These are phyloP conservation scores for Kewa caespitosa DNA, from an alignment of 179 eudicot genomes.

Conservation along the genomic window DNA sequence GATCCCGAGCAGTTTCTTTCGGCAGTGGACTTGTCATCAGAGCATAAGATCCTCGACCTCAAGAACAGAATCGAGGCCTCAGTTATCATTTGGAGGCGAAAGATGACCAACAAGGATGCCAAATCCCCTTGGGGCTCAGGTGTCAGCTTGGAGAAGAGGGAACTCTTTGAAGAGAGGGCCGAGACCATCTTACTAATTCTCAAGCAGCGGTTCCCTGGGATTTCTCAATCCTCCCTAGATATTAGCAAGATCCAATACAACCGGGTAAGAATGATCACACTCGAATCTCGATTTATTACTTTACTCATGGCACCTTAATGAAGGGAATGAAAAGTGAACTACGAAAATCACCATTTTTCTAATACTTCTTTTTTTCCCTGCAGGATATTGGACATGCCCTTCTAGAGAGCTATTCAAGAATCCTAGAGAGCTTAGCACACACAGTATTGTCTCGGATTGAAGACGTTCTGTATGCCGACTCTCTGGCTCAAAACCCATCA, in stretches of 20 bases:
- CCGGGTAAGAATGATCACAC: slow-evolving; percentile 42
- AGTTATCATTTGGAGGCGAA: slow-evolving; percentile 77
- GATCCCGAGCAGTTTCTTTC: slow-evolving; percentile 69
- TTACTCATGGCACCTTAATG: no score
- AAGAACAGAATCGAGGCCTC: slow-evolving; percentile 89
- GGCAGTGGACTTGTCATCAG: slow-evolving; percentile 66
- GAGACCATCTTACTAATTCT: slow-evolving; percentile 59
- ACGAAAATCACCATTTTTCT: no score
- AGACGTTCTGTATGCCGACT: slow-evolving; percentile 76
- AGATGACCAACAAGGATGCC: slow-evolving; percentile 69
- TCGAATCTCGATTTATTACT: neutral
- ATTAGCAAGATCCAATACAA: slow-evolving; percentile 79
- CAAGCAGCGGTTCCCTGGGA: slow-evolving; percentile 76
- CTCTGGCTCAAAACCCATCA: slow-evolving; percentile 46
- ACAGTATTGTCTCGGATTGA: slow-evolving; percentile 80
- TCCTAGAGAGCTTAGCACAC: slow-evolving; percentile 74
- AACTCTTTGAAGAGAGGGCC: slow-evolving; percentile 73
- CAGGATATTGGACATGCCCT: slow-evolving; percentile 90
- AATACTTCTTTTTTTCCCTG: neutral
- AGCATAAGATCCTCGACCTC: slow-evolving; percentile 78
- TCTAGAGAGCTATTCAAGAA: slow-evolving; percentile 87
- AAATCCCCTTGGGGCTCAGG: slow-evolving; percentile 80
- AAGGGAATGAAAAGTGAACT: no score
- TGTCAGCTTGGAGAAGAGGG: slow-evolving; percentile 78
- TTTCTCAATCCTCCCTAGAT: slow-evolving; percentile 68